Evolutionary conservation across 83 land plant species (phyloP), one percentile per base, ranked within the genome.

Genomic region (Thuja plicata): DNA sequence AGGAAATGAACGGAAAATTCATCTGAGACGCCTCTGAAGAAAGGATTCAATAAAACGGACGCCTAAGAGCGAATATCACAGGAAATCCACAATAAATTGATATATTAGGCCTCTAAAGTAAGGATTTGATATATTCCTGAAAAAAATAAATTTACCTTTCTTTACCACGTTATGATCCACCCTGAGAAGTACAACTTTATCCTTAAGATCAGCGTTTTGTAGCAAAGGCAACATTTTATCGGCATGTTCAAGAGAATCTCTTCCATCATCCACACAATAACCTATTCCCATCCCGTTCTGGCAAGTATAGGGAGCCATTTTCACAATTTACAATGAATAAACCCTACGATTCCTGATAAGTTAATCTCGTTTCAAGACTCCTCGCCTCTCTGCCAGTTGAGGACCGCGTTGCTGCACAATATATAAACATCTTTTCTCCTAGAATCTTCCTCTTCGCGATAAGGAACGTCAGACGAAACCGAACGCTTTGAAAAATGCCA

Each of bases 111-210:
- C 19, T 54, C 57, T 54, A 3, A 16, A 54, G 17, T 15, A 54
- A 24, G 8, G 0, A 70, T 27, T 24, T 6, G 2, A n/a, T 70
- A 50, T 12, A 50, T 12, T 50, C 15, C 3, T 50, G 54, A 50
- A 35, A 2, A 2, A 34, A 21, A 27, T 43, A 9, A 57, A 41
- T 41, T 1, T 45, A 91, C 93, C 94, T 90, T 93, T 93, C 55
- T 93, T 93, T 40, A 93, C 94, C 8, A 93, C 94, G 89, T 93
- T 93, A 76, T 93, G 94, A 90, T 93, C 94, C 40, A 93, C 94
- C 16, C 94, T 88, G 57, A 93, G 90, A 34, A 93, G 91, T 27
- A 93, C 94, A 35, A 93, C 89, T 88, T 93, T 93, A 93, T 90
- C 93, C 85, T 88, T 76, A 9, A 93, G 88, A 88, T 91, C 93